Percentiles rank a stretch among this genome's conserved stretches.
Evolutionary conservation across 192 early-diverging fungal species (phyloP).

Genomic region (Polychytrium aggregatum): DNA sequence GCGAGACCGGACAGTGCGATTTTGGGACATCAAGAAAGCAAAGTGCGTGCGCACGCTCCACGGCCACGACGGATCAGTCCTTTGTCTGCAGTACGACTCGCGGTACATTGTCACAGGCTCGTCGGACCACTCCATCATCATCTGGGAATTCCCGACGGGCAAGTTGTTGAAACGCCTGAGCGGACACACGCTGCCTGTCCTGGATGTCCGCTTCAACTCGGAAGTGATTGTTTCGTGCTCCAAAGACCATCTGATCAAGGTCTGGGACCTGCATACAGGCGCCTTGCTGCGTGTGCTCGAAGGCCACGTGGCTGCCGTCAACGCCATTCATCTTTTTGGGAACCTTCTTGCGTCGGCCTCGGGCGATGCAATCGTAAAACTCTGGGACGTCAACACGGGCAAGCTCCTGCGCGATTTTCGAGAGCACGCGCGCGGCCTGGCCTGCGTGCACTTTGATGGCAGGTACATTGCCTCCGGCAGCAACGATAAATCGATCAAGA

Average conservation of each 20-base stretch:
- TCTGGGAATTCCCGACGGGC: conserved; percentile 47
- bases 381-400: conserved; percentile 53
- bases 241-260: conserved; percentile 82
- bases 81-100: conserved; percentile 46
- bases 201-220: conserved; percentile 76
- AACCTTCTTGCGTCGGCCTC: conserved; percentile 69
- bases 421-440: conserved; percentile 30
- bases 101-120: conserved; percentile 37
- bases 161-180: conserved; percentile 35
- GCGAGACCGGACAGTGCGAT: conserved; percentile 30
- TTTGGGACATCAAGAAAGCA: conserved; percentile 29
- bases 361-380: conserved; percentile 71
- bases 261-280: conserved; percentile 63
- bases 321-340: conserved; percentile 72
- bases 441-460: conserved; percentile 32
- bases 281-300: conserved; percentile 48
- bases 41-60: conserved; percentile 11
- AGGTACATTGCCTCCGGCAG: conserved; percentile 24
- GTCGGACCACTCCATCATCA: conserved; percentile 32
- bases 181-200: conserved; percentile 73
- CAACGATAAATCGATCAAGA: conserved; percentile 32
- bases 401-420: conserved; percentile 9
- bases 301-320: conserved; percentile 90
- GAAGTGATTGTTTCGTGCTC: conserved; percentile 72
- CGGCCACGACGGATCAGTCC: conserved; percentile 37